These are phyloP conservation scores for Trichocomaceae sp. DNA, from an alignment of 2,329 filamentous ascomycete species.

Conservation along the genomic window DNA sequence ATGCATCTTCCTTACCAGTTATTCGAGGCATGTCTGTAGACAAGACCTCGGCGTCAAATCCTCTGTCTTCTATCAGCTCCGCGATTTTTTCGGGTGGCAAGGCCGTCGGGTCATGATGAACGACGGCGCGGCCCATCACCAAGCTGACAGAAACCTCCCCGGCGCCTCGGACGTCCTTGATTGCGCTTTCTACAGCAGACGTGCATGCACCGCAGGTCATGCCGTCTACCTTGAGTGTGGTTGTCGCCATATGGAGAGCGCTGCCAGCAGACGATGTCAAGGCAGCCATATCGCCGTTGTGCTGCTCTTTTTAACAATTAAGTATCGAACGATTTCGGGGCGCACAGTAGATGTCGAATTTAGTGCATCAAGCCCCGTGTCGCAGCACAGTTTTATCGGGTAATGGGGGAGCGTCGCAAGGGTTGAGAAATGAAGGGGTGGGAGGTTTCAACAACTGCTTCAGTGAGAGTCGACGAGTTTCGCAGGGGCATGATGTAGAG, in stretches of 20 bases:
- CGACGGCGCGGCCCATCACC: constrained; percentile 91
- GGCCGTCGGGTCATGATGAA: constrained; percentile 74
- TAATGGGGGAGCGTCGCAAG: constrained; percentile 1
- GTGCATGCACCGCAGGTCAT: constrained; percentile 90
- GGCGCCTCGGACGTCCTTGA: constrained; percentile 73
- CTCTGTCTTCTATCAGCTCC: constrained; percentile 84
- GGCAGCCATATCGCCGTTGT: constrained; percentile 2
- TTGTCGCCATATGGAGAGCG: constrained; percentile 55
- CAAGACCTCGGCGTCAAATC: constrained; percentile 87
- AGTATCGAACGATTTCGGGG: not conserved
- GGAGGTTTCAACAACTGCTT: constrained; percentile 7
- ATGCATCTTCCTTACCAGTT: constrained; percentile 22
- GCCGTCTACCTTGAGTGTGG: constrained; percentile 82
- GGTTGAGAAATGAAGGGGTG: not conserved
- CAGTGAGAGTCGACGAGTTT: not conserved
- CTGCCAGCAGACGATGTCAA: not conserved
- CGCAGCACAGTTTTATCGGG: not conserved
- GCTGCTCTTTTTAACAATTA: not conserved
- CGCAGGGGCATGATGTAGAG: not conserved
- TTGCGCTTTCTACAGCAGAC: constrained; percentile 87
- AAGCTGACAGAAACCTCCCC: constrained; percentile 85
- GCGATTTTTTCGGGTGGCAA: constrained; percentile 69
- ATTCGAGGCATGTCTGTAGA: constrained; percentile 63
- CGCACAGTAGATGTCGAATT: not conserved
- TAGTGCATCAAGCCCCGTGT: not conserved